These are phyloP conservation scores for Ustilago hordei DNA, from an alignment of 1,284 basidiomycete genomes.

Conservation along the genomic window DNA sequence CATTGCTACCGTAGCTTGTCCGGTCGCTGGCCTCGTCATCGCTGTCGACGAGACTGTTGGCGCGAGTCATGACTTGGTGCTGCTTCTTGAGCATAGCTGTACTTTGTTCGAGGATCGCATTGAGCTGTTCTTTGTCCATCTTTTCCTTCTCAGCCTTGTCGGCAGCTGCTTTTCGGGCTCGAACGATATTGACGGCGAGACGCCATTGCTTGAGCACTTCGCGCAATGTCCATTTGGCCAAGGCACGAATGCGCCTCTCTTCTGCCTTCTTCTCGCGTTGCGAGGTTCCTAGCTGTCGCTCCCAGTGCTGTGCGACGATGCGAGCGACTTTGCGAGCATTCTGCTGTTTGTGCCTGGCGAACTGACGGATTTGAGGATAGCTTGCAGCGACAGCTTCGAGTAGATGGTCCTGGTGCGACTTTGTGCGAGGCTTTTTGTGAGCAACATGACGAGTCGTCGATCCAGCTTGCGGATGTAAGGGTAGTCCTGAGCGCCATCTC, in stretches of 20 bases:
- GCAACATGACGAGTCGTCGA: constrained; percentile 33
- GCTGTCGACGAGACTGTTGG: constrained; percentile 34
- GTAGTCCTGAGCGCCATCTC: constrained; percentile 45
- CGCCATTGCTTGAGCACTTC: constrained; percentile 87
- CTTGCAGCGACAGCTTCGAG: constrained; percentile 42
- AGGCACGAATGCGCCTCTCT: constrained; percentile 77
- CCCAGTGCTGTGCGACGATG: constrained; percentile 83
- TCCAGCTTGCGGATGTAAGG: constrained; percentile 31
- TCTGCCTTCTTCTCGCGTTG: constrained; percentile 77
- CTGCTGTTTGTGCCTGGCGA: constrained; percentile 69
- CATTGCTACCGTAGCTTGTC: constrained; percentile 43
- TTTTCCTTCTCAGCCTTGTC: constrained; percentile 77
- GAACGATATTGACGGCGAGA: constrained; percentile 85
- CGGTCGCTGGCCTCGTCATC: constrained; percentile 36
- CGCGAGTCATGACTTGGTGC: constrained; percentile 60
- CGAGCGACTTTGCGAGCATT: constrained; percentile 74
- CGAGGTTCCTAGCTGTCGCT: constrained; percentile 75
- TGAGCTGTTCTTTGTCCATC: constrained; percentile 83
- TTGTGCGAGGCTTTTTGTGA: constrained; percentile 34
- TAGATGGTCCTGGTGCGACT: constrained; percentile 54
- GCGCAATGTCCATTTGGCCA: constrained; percentile 80
- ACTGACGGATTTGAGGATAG: constrained; percentile 52
- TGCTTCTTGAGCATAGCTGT: constrained; percentile 85
- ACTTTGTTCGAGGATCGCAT: constrained; percentile 89
- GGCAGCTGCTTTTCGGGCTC: constrained; percentile 76